Percentiles rank a stretch among this genome's conserved stretches.
phyloP scores from a whole-genome alignment of 2,329 filamentous ascomycete species.

The Elsinoe australis region DNA sequence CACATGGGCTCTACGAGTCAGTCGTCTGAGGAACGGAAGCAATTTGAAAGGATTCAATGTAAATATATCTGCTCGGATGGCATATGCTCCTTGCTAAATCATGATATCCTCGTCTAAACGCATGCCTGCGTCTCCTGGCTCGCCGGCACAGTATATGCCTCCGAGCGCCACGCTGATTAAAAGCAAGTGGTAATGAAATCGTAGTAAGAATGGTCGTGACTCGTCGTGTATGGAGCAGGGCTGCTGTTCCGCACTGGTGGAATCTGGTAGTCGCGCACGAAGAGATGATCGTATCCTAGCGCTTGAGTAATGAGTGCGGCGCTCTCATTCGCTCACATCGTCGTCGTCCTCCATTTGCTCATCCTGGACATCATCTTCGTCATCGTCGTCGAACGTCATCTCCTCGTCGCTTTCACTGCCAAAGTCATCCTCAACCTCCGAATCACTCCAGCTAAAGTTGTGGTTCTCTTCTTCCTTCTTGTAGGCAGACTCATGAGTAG shows the following conservation, averaged over 20 bases:
- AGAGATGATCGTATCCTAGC: too few species aligned
- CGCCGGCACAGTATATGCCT: conserved; percentile 6
- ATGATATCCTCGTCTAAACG: conserved; percentile 3
- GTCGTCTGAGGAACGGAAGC: too few species aligned
- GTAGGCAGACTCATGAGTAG: conserved; percentile 58
- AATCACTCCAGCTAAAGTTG: conserved; percentile 63
- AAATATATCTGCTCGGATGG: too few species aligned
- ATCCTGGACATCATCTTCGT: conserved; percentile 54
- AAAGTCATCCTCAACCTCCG: conserved; percentile 59
- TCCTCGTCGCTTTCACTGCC: conserved; percentile 57
- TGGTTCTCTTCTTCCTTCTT: conserved; percentile 49
- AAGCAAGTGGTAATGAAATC: background rate
- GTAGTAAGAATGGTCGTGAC: conserved; percentile 1
- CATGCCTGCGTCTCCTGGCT: conserved; percentile 2
- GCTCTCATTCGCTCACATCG: conserved; percentile 33
- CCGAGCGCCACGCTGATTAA: conserved; percentile 15
- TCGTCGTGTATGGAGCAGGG: background rate
- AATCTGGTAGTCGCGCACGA: too few species aligned
- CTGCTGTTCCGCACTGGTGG: too few species aligned
- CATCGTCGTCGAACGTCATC: conserved; percentile 47
- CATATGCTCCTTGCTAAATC: conserved; percentile 5
- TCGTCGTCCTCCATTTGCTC: conserved; percentile 52
- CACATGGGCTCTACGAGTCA: too few species aligned
- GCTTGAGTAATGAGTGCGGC: too few species aligned
- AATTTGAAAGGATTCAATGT: too few species aligned